Percentiles rank a stretch among this genome's conserved stretches.
These are phyloP conservation scores for Quercus tomentella DNA, from an alignment of 331 rosid genomes.

Conservation along the genomic window DNA sequence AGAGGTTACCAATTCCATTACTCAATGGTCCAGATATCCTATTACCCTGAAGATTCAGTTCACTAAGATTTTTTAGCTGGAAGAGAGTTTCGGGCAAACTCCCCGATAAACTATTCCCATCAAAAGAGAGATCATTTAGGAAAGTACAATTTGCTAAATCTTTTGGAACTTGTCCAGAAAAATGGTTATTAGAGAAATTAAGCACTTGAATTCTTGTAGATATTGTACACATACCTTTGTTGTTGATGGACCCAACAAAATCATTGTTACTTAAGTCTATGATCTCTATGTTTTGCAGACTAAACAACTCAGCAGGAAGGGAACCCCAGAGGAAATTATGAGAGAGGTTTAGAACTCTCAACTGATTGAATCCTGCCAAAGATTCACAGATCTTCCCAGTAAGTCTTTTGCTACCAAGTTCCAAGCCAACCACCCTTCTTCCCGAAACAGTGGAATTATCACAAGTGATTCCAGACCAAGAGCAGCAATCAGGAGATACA, in stretches of 20 bases:
- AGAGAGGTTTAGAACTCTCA: slow-evolving; percentile 29
- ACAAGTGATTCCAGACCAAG: slow-evolving; percentile 26
- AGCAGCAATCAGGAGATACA: slow-evolving; percentile 12
- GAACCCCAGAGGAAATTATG: slow-evolving; percentile 16
- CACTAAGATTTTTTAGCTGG: slow-evolving; percentile 11
- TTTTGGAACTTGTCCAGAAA: slow-evolving; percentile 18
- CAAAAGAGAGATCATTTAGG: not conserved
- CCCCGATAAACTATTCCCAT: slow-evolving; percentile 21
- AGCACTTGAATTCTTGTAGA: not conserved
- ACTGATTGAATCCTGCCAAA: slow-evolving; percentile 19
- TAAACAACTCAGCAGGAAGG: slow-evolving; percentile 23
- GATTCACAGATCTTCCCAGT: slow-evolving; percentile 18
- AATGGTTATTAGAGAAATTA: slow-evolving; percentile 19
- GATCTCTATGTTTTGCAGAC: slow-evolving; percentile 13
- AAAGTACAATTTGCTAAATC: slow-evolving; percentile 23
- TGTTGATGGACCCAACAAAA: slow-evolving; percentile 12
- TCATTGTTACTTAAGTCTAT: slow-evolving; percentile 23
- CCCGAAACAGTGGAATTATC: not conserved
- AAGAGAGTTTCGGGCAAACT: slow-evolving; percentile 9
- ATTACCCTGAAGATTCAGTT: slow-evolving; percentile 11
- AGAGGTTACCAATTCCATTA: slow-evolving; percentile 11
- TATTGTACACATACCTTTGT: not conserved
- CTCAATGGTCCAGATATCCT: slow-evolving; percentile 18
- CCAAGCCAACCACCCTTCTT: slow-evolving; percentile 17
- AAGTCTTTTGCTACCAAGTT: slow-evolving; percentile 23